Evolutionary conservation across 495 filamentous ascomycete genomes (phyloP), one percentile per base, ranked within the genome.

Genomic region (Talaromyces proteolyticus): DNA sequence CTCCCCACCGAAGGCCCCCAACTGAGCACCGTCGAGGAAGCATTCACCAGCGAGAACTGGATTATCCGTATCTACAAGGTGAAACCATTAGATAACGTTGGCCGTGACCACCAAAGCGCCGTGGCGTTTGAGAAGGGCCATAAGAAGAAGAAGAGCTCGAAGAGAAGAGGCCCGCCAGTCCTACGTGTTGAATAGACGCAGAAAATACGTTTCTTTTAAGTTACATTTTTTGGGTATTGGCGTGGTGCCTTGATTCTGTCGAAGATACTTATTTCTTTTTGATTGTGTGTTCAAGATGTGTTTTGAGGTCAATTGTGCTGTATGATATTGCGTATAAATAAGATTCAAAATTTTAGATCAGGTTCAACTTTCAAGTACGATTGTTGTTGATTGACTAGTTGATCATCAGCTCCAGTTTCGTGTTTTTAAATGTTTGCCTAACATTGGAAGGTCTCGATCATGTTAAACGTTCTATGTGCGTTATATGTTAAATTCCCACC

Each of bases 31-130:
- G 65, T 99, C 36, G 94, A 97, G 61, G 94, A 99, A 68, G 94
- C 94, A 2, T 99, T 92, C 70, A 99, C 94, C 39, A 95, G 89
- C 57, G 94, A 99, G 78, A 99, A 99, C 77, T 99, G 94, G 94
- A 99, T 99, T 64, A 96, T 99, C 64, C 77, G 94, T 45, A 97
- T 99, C 64, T 99, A 95, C 76, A 99, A 99, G 76, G 94, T 99
- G 61, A 99, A 99, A 72, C 91, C 95, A 57, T 84, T 96, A 29
- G 94, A 99, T 69, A 97, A 96, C 61, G 72, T 99, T 44, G 93
- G 90, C 22, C 80, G 94, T 60, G 90, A 95, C 59, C 93, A 97
- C 68, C 80, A 76, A 23, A 81, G 80, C 45, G 94, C 89, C 2
- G 78, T 82, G 34, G 87, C 89, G 26, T 99, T 97, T 66, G 91